Conservation (phyloP, 1,284 basidiomycete genomes). For the Coniophora puteana region DNA sequence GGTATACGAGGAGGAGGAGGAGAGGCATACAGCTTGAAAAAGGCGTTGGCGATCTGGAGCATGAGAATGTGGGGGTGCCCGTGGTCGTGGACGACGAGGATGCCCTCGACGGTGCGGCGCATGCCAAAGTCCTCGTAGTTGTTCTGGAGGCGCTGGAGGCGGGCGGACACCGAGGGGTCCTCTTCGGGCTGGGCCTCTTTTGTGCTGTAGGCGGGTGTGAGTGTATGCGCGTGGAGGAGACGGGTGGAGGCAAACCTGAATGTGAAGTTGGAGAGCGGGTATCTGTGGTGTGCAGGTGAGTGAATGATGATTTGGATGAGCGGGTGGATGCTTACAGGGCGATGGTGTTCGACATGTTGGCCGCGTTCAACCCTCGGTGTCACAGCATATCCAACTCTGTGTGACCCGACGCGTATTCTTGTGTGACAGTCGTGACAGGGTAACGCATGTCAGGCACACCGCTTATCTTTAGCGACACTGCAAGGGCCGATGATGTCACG, state of each 20-base stretch:
- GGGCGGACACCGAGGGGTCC: slow-evolving; percentile 89
- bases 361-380: slow-evolving; percentile 4
- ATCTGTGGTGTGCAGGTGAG: slow-evolving; percentile 37
- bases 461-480: no score
- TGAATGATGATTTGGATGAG: background rate
- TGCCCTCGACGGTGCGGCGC: slow-evolving; percentile 93
- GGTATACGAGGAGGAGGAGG: slow-evolving; percentile 1
- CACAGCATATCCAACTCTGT: slow-evolving; percentile 6
- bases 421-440: no score
- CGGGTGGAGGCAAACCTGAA: slow-evolving; percentile 52
- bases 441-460: no score
- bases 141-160: slow-evolving; percentile 86
- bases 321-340: slow-evolving; percentile 43
- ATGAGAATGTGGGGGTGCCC: slow-evolving; percentile 95
- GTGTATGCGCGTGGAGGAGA: background rate
- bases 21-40: slow-evolving; percentile 90
- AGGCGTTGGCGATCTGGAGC: slow-evolving; percentile 97
- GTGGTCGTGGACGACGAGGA: slow-evolving; percentile 93
- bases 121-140: slow-evolving; percentile 97
- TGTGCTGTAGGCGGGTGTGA: slow-evolving; percentile 45
- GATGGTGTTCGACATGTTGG: slow-evolving; percentile 71
- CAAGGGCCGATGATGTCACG: no score
- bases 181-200: slow-evolving; percentile 96
- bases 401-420: no score
- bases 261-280: slow-evolving; percentile 85